Percentiles rank a stretch among this genome's conserved stretches.
These are phyloP conservation scores for Yamadazyma akitaensis DNA, from an alignment of 805 yeast species.

Conservation along the genomic window DNA sequence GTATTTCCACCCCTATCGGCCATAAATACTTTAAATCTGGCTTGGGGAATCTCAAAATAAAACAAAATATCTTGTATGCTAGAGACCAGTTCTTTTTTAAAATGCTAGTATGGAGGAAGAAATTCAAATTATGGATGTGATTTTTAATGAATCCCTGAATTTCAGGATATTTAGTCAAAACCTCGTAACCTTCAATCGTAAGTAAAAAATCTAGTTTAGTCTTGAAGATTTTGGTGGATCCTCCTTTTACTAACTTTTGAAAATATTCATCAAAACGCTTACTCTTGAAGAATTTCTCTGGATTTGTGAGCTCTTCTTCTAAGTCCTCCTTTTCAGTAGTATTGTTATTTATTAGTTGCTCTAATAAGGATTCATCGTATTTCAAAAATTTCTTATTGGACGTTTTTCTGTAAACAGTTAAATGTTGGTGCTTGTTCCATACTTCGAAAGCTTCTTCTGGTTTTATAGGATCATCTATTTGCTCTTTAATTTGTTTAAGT, in stretches of 20 bases:
- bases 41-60: constrained; percentile 45
- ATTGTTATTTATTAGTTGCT: neutral
- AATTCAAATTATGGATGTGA: constrained; percentile 34
- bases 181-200: constrained; percentile 5
- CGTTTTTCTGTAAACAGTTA: constrained; percentile 7
- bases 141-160: constrained; percentile 11
- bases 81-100: constrained; percentile 49
- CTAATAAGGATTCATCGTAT: constrained; percentile 9
- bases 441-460: constrained; percentile 35
- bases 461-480: constrained; percentile 5
- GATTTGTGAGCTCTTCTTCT: neutral
- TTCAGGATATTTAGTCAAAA: neutral
- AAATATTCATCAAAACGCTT: neutral
- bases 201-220: constrained; percentile 3
- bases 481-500: constrained; percentile 2
- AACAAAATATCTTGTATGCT: constrained; percentile 51
- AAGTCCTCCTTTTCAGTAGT: neutral
- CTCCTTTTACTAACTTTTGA: neutral
- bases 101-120: constrained; percentile 48
- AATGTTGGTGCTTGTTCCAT: constrained; percentile 25
- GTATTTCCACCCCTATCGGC: constrained; percentile 61
- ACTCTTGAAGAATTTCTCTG: neutral
- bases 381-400: neutral
- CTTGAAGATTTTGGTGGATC: neutral
- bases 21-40: constrained; percentile 58